Evolutionary conservation across 2,329 filamentous ascomycete genomes (phyloP).

Genomic region (Monilinia laxa): DNA sequence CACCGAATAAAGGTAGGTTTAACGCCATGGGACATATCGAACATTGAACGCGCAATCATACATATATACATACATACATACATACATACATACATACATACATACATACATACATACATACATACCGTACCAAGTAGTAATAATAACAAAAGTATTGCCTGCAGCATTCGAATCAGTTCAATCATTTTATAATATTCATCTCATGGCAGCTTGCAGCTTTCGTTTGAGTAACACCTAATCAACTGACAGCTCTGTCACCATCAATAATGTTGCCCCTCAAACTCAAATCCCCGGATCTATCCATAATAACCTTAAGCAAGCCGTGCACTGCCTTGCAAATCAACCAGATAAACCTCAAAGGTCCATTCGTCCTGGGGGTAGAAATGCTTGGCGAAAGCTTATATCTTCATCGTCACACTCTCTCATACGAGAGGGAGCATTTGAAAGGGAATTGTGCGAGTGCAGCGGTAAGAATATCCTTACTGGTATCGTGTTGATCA

Average conservation of each 20-base stretch:
- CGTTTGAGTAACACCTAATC: neutral
- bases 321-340: constrained; percentile 3
- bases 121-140: too few species aligned
- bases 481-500: neutral
- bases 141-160: neutral
- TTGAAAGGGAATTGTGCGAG: neutral
- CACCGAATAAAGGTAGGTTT: neutral
- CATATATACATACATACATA: neutral
- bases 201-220: too few species aligned
- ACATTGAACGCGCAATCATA: neutral
- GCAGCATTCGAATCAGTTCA: neutral
- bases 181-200: neutral
- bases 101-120: too few species aligned
- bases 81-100: too few species aligned
- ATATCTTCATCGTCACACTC: neutral
- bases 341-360: neutral
- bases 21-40: neutral
- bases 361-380: neutral
- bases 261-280: neutral
- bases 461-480: neutral
- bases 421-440: neutral
- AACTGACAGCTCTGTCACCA: neutral
- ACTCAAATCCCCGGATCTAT: neutral
- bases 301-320: neutral
- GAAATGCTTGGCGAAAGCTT: constrained; percentile 11